Base-by-base conservation (phyloP, 139 green algal species). In the Chlamydomonas incerta region DNA sequence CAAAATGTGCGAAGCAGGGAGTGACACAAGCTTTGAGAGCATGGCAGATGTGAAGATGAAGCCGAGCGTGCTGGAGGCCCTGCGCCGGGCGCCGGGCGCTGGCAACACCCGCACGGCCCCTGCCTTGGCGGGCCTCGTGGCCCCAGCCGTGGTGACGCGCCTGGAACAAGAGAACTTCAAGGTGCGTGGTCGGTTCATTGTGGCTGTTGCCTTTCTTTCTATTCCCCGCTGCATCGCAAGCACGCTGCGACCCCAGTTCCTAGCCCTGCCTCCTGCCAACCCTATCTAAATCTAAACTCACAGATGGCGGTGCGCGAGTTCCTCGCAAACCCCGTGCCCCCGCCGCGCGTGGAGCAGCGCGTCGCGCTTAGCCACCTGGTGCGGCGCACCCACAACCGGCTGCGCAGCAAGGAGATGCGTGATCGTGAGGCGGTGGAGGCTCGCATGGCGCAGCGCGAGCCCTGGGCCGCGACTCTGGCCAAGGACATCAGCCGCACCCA, bases 401-500 rank as follows among this genome's bases (percentile, higher is more conserved):
- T 83, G 2, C 63, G 65, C 18, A 83, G 77, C 47, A 41, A n/a
- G 0, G 77, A 83, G 55, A 24, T 60, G 55, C 18, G 55, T 10
- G 18, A 60, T 10, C 18, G 55, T 60, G 47, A 58, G 31, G 66
- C 65, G 0, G 26, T 35, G n/a, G 63, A 85, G 66, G 67, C 11
- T 6, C 28, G 31, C 1, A 66, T 10, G n/a, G 46, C 68, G 4
- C 47, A 31, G 10, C 17, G 23, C 0, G 79, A 67, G 15, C 46
- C 79, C 26, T 73, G 50, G 10, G 46, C 47, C 1, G 60, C 73
- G 23, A n/a, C n/a, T 0, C 47, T 85, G 37, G 65, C 60, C 0
- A 67, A 68, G 33, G 79, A 85, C 31, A 85, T 85, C 47, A 73
- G 60, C 57, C 65, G 79, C 31, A 50, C 47, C 11, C 79, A 85